phyloP scores from a whole-genome alignment of 129 eudicot species.

The Dittrichia graveolens region DNA sequence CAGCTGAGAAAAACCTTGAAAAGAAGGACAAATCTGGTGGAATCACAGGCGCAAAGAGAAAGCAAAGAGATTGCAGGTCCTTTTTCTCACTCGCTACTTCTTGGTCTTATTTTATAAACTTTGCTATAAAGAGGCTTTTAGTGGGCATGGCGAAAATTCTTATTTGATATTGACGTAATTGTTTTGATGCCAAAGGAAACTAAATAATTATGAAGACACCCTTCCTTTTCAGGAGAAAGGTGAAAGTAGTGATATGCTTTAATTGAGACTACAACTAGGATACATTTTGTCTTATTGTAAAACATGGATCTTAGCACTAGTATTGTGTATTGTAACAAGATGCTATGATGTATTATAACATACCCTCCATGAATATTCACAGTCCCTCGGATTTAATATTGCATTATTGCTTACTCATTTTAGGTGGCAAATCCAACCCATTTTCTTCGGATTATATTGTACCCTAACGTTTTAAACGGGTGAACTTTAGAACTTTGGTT shows the following conservation, averaged over 20 bases:
- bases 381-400: neutral
- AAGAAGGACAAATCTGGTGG: slow-evolving; percentile 35
- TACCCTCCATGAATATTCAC: slow-evolving; percentile 11
- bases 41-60: slow-evolving; percentile 58
- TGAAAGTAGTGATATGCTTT: slow-evolving; percentile 6
- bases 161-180: slow-evolving; percentile 10
- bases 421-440: slow-evolving; percentile 3
- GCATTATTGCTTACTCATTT: neutral
- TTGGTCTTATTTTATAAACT: slow-evolving; percentile 6
- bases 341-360: slow-evolving; percentile 3
- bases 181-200: slow-evolving; percentile 8
- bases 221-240: neutral
- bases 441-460: neutral
- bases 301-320: slow-evolving; percentile 25
- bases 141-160: neutral
- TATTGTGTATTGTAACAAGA: slow-evolving; percentile 20
- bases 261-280: slow-evolving; percentile 8
- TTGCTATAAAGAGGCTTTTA: neutral
- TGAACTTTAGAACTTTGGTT: neutral
- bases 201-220: neutral
- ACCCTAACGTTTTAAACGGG: neutral
- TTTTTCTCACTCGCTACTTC: slow-evolving; percentile 16
- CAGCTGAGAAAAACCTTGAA: slow-evolving; percentile 39
- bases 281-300: slow-evolving; percentile 4
- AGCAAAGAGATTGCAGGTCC: slow-evolving; percentile 66